phyloP scores from a whole-genome alignment of 352 stramenopile species.

The Phytophthora pluvialis region DNA sequence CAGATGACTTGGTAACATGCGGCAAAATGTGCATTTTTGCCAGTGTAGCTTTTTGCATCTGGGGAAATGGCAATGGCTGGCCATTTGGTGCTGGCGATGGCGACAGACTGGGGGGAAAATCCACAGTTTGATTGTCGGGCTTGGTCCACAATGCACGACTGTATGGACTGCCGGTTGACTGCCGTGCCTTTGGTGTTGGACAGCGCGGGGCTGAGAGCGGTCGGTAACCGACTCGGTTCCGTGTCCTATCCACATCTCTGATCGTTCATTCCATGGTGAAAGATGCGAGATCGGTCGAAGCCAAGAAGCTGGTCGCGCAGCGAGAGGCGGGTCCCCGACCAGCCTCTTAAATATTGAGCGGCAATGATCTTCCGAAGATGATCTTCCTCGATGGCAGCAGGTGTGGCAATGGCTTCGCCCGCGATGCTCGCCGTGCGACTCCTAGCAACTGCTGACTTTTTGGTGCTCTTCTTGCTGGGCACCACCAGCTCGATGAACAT shows the following conservation, averaged over 20 bases:
- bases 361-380: too few species aligned
- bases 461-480: too few species aligned
- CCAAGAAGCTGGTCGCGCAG: slow-evolving; percentile 13
- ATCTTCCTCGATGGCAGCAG: slow-evolving; percentile 1
- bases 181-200: slow-evolving; percentile 5
- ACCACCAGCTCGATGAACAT: too few species aligned
- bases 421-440: too few species aligned
- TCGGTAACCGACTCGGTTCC: neutral
- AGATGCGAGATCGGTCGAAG: slow-evolving; percentile 1
- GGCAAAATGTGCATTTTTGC: neutral
- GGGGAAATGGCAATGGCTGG: slow-evolving; percentile 8
- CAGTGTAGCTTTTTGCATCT: neutral
- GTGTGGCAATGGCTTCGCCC: neutral
- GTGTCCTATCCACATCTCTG: slow-evolving; percentile 27
- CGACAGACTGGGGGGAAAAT: slow-evolving; percentile 14
- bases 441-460: too few species aligned
- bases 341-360: slow-evolving; percentile 9
- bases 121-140: slow-evolving; percentile 1
- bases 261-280: slow-evolving; percentile 19
- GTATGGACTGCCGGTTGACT: neutral
- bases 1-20: neutral
- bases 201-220: neutral
- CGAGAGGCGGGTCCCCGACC: slow-evolving; percentile 8
- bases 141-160: neutral
- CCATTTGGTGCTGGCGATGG: slow-evolving; percentile 1